Evolutionary conservation across 306 rosid genomes (phyloP), one percentile per base, ranked within the genome.

Genomic region (Neltuma alba): DNA sequence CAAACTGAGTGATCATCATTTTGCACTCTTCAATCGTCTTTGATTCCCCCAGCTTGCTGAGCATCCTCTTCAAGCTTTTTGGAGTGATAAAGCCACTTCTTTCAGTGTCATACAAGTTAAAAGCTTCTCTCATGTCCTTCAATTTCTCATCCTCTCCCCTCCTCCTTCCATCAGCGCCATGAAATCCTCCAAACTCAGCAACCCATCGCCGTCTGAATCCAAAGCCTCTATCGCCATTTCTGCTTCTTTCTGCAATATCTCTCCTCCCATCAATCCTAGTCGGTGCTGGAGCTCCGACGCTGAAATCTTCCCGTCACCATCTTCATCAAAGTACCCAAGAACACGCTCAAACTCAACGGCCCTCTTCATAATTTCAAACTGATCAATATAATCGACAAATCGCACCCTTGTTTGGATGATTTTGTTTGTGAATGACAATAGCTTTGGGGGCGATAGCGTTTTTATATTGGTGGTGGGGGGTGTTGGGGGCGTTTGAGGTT

Each of bases 201-300:
- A 65, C 6, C 98, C 98, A 37, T 94, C 98, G 0, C 97, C 93
- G 12, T 94, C 97, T 0, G 94, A 89, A 81, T 94, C 98, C 83
- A 94, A 58, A 34, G 83, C 52, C 81, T 81, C 86, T 15, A 92
- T 88, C 0, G 85, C 94, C 64, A 74, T 75, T 33, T 94, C 88
- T 0, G 85, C 91, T 71, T 94, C 98, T 9, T 62, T 61, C 40
- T 61, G 58, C 63, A 66, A 27, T 36, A 92, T 31, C 83, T 88
- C 92, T n/a, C 89, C 94, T 0, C 93, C 89, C 73, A 89, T 73
- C 71, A 76, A 36, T 3, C 72, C 71, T 0, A 94, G 28, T 14
- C 88, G 31, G 40, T 75, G 86, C 48, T 76, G 83, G 3, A 94
- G 81, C 86, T 94, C 97, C 0, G 82, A 63, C 1, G 91, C 75